A percentile compares a stretch with the other conserved stretches of the same genome.
Evolutionary conservation across 1,139 yeast genomes (phyloP).

Genomic region (Pichia sp.): DNA sequence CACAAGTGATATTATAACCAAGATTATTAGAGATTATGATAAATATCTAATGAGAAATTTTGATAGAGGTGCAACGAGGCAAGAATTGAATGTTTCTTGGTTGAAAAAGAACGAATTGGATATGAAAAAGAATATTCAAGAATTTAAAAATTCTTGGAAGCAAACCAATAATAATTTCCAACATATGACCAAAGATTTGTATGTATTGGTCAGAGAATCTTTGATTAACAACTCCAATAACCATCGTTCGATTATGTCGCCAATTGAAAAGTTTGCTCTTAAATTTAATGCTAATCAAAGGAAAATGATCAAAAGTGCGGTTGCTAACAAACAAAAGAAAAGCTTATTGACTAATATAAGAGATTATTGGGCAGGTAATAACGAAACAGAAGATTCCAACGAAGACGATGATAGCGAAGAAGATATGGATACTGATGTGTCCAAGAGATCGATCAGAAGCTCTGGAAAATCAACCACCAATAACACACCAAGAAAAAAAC

Average conservation of each 20-base stretch:
- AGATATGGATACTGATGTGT: no score
- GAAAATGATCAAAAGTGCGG: slow-evolving; percentile 25
- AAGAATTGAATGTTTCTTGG: slow-evolving; percentile 95
- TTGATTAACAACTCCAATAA: slow-evolving; percentile 34
- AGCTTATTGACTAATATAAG: no score
- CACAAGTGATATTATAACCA: slow-evolving; percentile 92
- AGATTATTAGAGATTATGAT: slow-evolving; percentile 91
- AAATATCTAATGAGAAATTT: slow-evolving; percentile 94
- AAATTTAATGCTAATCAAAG: slow-evolving; percentile 47
- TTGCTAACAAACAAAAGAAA: no score
- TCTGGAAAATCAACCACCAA: no score
- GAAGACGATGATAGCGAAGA: no score
- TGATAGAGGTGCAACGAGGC: slow-evolving; percentile 94
- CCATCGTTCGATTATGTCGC: slow-evolving; percentile 24
- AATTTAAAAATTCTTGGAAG: slow-evolving; percentile 79
- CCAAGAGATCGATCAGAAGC: no score
- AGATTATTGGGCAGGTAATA: no score
- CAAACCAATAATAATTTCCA: slow-evolving; percentile 64
- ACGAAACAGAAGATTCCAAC: no score
- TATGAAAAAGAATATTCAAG: slow-evolving; percentile 79
- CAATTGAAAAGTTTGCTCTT: slow-evolving; percentile 54
- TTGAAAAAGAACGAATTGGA: slow-evolving; percentile 93
- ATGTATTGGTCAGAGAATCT: slow-evolving; percentile 74
- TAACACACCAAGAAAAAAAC: no score
- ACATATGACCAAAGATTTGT: slow-evolving; percentile 70